Evolutionary conservation across 441 rosid species (phyloP).

Genomic region (Brassica hybrid): DNA sequence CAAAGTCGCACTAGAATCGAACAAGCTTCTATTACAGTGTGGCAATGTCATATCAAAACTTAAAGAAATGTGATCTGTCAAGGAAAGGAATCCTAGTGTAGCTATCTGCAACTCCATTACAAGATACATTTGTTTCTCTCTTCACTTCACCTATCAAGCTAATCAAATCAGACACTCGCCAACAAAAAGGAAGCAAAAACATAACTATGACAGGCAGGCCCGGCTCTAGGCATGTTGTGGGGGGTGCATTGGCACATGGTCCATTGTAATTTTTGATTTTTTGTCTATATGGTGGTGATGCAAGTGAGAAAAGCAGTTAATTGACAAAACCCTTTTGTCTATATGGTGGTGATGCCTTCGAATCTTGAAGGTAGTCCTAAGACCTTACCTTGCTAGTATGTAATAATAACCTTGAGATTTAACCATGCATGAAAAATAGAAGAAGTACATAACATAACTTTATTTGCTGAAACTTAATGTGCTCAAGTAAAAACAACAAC

Average conservation of each 20-base stretch:
- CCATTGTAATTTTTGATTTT: too few species aligned
- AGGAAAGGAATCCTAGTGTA: neutral
- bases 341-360: too few species aligned
- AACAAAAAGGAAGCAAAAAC: slow-evolving; percentile 11
- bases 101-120: neutral
- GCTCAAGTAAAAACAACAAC: neutral
- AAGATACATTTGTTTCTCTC: slow-evolving; percentile 69
- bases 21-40: too few species aligned
- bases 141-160: slow-evolving; percentile 79
- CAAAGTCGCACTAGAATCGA: too few species aligned
- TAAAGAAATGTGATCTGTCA: too few species aligned
- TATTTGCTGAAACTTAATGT: neutral
- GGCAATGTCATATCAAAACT: too few species aligned
- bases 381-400: neutral
- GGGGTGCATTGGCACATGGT: too few species aligned
- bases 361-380: neutral
- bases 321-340: too few species aligned
- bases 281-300: too few species aligned
- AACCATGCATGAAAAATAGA: neutral
- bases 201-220: neutral
- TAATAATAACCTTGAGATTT: neutral
- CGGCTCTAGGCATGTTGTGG: too few species aligned
- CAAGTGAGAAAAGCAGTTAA: neutral
- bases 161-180: slow-evolving; percentile 2
- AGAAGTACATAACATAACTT: neutral